phyloP scores from a whole-genome alignment of 495 filamentous ascomycete genomes.

The Hyaloscypha variabilis region DNA sequence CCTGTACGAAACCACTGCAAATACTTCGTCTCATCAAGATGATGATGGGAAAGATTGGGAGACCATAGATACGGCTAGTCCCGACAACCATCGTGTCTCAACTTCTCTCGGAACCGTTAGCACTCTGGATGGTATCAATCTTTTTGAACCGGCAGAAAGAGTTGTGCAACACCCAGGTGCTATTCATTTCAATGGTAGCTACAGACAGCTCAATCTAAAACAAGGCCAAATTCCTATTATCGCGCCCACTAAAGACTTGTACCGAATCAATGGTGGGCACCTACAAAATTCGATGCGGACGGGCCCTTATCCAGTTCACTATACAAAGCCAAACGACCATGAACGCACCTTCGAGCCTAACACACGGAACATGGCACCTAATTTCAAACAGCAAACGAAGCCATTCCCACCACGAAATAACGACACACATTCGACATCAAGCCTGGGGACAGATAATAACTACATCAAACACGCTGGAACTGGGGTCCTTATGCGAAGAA shows the following conservation, averaged over 20 bases:
- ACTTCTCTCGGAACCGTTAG: constrained; percentile 14
- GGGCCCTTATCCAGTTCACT: not conserved
- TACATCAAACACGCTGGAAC: too few species aligned
- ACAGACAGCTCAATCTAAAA: constrained; percentile 24
- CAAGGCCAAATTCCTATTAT: constrained; percentile 24
- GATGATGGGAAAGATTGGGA: constrained; percentile 33
- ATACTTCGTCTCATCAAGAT: not conserved
- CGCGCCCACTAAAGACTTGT: constrained; percentile 18
- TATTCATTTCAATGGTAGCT: constrained; percentile 22
- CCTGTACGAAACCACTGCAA: too few species aligned
- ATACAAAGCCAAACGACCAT: too few species aligned
- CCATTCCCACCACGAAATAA: too few species aligned
- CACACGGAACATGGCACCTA: too few species aligned
- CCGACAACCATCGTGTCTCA: too few species aligned
- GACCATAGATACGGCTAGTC: constrained; percentile 21
- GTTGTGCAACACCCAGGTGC: constrained; percentile 28
- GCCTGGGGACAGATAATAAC: too few species aligned
- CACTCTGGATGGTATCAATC: constrained; percentile 4
- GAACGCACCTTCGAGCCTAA: too few species aligned
- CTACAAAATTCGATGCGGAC: constrained; percentile 24
- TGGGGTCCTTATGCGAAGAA: too few species aligned
- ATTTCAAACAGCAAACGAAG: too few species aligned
- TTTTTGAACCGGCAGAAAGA: constrained; percentile 21
- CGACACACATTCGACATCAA: too few species aligned
- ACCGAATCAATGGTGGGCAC: constrained; percentile 33